A percentile compares a stretch with the other conserved stretches of the same genome.
Evolutionary conservation across 106 monocot species (phyloP).

Genomic region (Apostasia ramifera): DNA sequence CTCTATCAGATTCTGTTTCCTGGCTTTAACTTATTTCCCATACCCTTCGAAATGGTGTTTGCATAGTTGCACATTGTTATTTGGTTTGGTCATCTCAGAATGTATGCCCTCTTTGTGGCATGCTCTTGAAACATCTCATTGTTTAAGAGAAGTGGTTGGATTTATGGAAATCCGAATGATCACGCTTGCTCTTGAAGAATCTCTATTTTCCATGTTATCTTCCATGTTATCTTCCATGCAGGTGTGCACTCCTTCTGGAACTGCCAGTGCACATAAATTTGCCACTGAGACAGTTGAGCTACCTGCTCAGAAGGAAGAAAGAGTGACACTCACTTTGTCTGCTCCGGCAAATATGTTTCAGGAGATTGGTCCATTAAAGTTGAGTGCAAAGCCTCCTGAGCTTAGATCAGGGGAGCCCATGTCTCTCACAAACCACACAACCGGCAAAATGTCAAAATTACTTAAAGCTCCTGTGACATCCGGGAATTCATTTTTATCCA

Average conservation of each 20-base stretch:
- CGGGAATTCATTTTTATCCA: conserved; percentile 40
- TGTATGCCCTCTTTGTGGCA: too few species aligned
- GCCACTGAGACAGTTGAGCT: conserved; percentile 77
- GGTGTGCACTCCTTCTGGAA: conserved; percentile 75
- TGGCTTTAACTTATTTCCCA: too few species aligned
- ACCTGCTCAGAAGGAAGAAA: conserved; percentile 97
- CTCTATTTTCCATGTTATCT: background rate
- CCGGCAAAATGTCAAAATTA: conserved; percentile 56
- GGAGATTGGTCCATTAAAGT: conserved; percentile 61
- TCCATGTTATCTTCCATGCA: conserved; percentile 12
- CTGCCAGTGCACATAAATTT: conserved; percentile 79
- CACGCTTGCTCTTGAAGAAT: too few species aligned
- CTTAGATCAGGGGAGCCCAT: conserved; percentile 73
- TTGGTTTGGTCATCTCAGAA: too few species aligned
- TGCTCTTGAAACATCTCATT: too few species aligned
- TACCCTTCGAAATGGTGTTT: too few species aligned
- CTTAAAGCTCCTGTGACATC: conserved; percentile 58
- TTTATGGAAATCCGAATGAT: too few species aligned
- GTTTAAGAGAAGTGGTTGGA: too few species aligned
- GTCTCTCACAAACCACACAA: conserved; percentile 78
- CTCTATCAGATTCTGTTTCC: too few species aligned
- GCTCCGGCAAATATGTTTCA: conserved; percentile 57
- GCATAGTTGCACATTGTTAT: too few species aligned
- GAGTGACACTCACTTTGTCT: conserved; percentile 73
- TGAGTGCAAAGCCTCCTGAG: conserved; percentile 48